Evolutionary conservation across 2,329 filamentous ascomycete genomes (phyloP), one percentile per base, ranked within the genome.

Genomic region (Dothiorella sarmentorum): DNA sequence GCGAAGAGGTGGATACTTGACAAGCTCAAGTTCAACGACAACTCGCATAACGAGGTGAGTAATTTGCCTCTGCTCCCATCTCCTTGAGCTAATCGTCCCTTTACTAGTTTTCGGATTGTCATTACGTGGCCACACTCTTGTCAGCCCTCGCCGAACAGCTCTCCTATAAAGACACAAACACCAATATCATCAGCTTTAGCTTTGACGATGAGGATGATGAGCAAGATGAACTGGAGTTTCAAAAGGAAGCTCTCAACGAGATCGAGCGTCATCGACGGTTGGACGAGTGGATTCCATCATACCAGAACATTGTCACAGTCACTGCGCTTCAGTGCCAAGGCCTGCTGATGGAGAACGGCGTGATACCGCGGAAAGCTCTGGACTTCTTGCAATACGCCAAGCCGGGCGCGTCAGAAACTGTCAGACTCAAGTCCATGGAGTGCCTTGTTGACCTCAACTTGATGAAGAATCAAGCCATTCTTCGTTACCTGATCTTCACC

Each of bases 11-110:
- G 97, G 71, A 83, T 99, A 47, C 83, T 96, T 20, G 91, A 97
- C 65, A 89, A 95, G 69, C 79, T 99, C 31, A 87, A 89, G 49
- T 93, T 91, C 76, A 99, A 99, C 69, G 92, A 99, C 74, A 99
- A 99, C 69, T 87, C 89, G 2, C 88, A 89, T 61, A 99, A 99
- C 66, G 78, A 38, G n/a, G n/a, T n/a, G 4, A n/a, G 43, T 45
- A 24, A 78, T 67, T 77, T 55, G 7, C 10, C 42, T 11, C 24
- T 6, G 4, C n/a, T 11, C 2, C 51, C n/a, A 1, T 15, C 24
- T 51, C 18, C 27, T 26, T 63, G 45, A 3, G 43, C 40, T 43
- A 43, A 2, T 75, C 27, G 18, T 26, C 43, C 6, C 3, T 3
- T 3, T 3, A 6, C 11, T n/a, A n/a, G 51, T 95, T 85, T 68